Evolutionary conservation across 1,284 basidiomycete species (phyloP), one percentile per base, ranked within the genome.

Genomic region (Sporisorium exsertum): DNA sequence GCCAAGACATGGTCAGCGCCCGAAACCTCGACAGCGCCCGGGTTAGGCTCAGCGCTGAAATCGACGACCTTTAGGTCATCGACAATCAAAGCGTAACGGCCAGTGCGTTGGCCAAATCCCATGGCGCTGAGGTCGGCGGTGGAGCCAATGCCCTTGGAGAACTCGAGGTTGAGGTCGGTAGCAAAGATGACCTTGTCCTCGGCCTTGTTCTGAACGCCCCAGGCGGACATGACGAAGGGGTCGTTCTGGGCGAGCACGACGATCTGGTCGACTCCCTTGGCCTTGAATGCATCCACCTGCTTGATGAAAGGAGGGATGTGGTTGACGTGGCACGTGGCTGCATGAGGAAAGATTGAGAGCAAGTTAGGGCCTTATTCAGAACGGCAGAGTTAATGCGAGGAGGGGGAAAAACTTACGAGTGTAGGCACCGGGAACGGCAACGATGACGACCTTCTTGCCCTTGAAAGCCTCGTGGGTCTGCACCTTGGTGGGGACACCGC

Each of bases 401-500:
- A 27, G 12, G 18, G 24, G 15, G n/a, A 7, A 32, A 15, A 6
- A 75, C 73, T 76, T 59, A 76, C 73, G 75, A 43, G 58, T 59
- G 86, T 90, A 79, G 27, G 92, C 92, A 61, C 92, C 92, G 27
- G 92, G 92, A 45, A 93, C 91, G 67, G 92, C 88, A 84, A 93
- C 89, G 67, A 93, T 86, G 51, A 94, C 91, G 60, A 93, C 91
- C 87, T 92, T 93, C 89, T 94, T 94, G 83, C 91, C 91, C 86
- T 91, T 92, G 91, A 91, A 93, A 51, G 89, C 78, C 18, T 81
- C 75, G 73, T 90, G 88, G 22, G 90, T 91, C 66, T 87, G 72
- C 58, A 86, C 58, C 69, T 82, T 78, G 57, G 87, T 77, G 45
- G 85, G 85, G 22, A 78, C 67, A 40, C 86, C 86, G 67, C 85